A percentile compares a stretch with the other conserved stretches of the same genome.
Evolutionary conservation across 441 rosid genomes (phyloP).

Genomic region (Lepidium campestre): DNA sequence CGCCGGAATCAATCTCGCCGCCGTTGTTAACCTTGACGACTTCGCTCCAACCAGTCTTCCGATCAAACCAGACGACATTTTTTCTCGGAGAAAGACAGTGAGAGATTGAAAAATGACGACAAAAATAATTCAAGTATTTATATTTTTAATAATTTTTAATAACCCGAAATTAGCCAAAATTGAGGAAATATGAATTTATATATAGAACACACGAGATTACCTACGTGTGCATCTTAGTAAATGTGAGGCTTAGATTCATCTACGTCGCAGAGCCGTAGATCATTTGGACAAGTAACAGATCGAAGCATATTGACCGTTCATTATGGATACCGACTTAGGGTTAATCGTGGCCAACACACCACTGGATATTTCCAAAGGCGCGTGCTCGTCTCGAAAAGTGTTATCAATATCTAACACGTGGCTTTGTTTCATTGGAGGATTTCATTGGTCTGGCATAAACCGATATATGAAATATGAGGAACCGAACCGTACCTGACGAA

Average conservation of each 20-base stretch:
- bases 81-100: neutral
- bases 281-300: neutral
- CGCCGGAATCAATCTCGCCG: conserved; percentile 32
- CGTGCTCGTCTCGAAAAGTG: conserved; percentile 5
- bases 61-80: conserved; percentile 62
- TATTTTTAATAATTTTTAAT: neutral
- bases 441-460: no score
- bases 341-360: neutral
- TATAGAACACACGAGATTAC: conserved; percentile 8
- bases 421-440: neutral
- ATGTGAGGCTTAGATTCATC: conserved; percentile 4
- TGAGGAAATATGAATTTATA: neutral
- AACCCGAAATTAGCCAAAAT: neutral
- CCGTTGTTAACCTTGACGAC: conserved; percentile 16
- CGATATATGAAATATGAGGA: no score
- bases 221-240: conserved; percentile 1
- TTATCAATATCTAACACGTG: neutral
- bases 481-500: no score
- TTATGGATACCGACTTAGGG: neutral
- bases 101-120: neutral
- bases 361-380: conserved; percentile 7
- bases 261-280: conserved; percentile 24
- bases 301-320: neutral
- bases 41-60: conserved; percentile 41
- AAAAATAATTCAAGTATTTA: neutral